Conservation (phyloP, 352 stramenopile species). For the Discostella stelligera region DNA sequence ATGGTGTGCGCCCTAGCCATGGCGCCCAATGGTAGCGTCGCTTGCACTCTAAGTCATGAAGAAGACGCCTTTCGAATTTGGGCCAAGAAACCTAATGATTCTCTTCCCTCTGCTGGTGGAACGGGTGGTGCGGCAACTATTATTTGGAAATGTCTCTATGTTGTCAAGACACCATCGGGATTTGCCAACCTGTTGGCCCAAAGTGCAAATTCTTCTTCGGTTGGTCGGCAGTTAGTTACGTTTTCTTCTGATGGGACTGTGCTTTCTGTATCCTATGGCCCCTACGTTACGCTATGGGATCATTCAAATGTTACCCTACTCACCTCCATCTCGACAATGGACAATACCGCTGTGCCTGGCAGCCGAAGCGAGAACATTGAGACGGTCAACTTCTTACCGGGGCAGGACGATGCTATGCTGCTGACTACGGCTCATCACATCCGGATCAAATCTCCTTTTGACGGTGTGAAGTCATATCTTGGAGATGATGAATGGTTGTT, state of each 20-base stretch:
- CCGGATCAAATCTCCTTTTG: conserved; percentile 51
- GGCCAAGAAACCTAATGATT: conserved; percentile 37
- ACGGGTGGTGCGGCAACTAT: conserved; percentile 4
- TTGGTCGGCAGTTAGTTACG: conserved; percentile 39
- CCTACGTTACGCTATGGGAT: conserved; percentile 75
- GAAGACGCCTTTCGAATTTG: conserved; percentile 79
- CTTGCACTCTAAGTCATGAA: conserved; percentile 72
- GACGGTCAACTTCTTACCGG: conserved; percentile 44
- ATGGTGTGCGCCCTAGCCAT: conserved; percentile 59
- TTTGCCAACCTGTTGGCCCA: conserved; percentile 41
- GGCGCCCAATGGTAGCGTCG: conserved; percentile 50
- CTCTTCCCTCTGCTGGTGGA: not conserved
- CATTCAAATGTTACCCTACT: conserved; percentile 60
- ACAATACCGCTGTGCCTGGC: not conserved
- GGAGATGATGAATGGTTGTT: conserved; percentile 55
- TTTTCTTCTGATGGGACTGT: conserved; percentile 78
- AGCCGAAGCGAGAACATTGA: conserved; percentile 25
- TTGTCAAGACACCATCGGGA: conserved; percentile 59
- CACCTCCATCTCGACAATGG: conserved; percentile 42
- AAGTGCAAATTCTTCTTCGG: conserved; percentile 4
- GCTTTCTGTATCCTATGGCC: conserved; percentile 70
- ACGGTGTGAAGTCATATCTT: conserved; percentile 44
- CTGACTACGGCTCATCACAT: conserved; percentile 35
- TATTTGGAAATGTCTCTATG: conserved; percentile 71
- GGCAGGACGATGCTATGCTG: conserved; percentile 44